Conservation (phyloP, 148 eudicot genomes). For the Nepenthes gracilis region DNA sequence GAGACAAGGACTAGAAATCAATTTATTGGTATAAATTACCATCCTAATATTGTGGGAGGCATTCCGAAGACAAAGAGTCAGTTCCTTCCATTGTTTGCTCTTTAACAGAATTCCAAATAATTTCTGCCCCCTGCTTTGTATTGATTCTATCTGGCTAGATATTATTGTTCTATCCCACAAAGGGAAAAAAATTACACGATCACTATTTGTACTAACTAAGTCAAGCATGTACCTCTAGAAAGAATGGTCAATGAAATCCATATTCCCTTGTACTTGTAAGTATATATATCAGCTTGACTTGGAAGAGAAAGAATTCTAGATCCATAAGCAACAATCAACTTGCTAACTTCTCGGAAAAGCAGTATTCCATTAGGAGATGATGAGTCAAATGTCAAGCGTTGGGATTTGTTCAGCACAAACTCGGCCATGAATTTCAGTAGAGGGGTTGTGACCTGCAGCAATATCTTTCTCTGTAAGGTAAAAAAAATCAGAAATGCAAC, state of each 20-base stretch:
- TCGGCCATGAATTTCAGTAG: conserved; percentile 82
- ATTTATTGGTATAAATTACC: too few species aligned
- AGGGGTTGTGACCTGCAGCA: conserved; percentile 82
- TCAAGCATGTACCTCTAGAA: conserved; percentile 45
- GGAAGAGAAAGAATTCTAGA: conserved; percentile 60
- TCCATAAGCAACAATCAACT: conserved; percentile 81
- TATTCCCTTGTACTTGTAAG: conserved; percentile 85
- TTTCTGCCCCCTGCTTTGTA: not conserved
- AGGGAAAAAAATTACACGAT: not conserved
- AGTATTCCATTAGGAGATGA: conserved; percentile 90
- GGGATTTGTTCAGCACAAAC: conserved; percentile 71
- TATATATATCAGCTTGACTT: conserved; percentile 52
- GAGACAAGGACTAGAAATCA: too few species aligned
- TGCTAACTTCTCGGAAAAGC: conserved; percentile 96
- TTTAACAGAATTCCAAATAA: not conserved
- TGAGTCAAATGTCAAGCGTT: conserved; percentile 68
- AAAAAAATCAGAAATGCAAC: too few species aligned
- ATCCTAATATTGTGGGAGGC: too few species aligned
- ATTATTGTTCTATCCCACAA: not conserved
- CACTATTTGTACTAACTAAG: not conserved
- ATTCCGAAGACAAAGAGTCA: too few species aligned
- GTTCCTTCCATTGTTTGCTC: too few species aligned
- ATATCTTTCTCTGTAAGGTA: conserved; percentile 2
- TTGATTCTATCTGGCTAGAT: too few species aligned
- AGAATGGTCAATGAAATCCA: conserved; percentile 64